Evolutionary conservation across 2,329 filamentous ascomycete genomes (phyloP).

Genomic region (Pseudogymnoascus sp.): DNA sequence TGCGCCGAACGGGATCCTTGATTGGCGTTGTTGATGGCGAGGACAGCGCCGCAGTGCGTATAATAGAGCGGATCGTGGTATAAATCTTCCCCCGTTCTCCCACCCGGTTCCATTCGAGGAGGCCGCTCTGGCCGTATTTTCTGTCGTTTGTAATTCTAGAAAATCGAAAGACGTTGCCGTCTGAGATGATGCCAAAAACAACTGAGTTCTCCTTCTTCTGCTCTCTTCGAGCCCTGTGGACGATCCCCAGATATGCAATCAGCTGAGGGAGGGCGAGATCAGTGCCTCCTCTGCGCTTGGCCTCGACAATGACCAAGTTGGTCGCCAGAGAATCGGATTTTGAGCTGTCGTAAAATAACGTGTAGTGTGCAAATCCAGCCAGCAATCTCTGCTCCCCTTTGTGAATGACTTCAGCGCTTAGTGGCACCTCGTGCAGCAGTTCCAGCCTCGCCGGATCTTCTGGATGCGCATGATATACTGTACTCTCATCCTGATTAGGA

Average conservation of each 20-base stretch:
- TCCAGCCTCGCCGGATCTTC: neutral
- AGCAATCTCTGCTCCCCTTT: neutral
- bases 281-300: neutral
- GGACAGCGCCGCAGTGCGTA: neutral
- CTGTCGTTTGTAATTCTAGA: neutral
- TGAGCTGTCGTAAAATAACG: neutral
- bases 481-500: neutral
- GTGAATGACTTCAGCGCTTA: neutral
- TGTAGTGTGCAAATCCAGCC: neutral
- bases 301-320: neutral
- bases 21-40: neutral
- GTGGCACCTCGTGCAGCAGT: neutral
- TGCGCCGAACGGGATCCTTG: neutral
- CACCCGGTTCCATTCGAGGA: neutral
- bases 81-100: neutral
- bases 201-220: neutral
- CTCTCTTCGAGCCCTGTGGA: neutral
- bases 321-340: neutral
- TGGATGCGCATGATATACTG: too few species aligned
- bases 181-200: neutral
- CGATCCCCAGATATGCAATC: neutral
- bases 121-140: neutral
- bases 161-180: neutral
- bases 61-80: neutral
- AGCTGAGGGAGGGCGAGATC: neutral